phyloP scores from a whole-genome alignment of 371 early-diverging fungal genomes.

The Spraguea lophii region DNA sequence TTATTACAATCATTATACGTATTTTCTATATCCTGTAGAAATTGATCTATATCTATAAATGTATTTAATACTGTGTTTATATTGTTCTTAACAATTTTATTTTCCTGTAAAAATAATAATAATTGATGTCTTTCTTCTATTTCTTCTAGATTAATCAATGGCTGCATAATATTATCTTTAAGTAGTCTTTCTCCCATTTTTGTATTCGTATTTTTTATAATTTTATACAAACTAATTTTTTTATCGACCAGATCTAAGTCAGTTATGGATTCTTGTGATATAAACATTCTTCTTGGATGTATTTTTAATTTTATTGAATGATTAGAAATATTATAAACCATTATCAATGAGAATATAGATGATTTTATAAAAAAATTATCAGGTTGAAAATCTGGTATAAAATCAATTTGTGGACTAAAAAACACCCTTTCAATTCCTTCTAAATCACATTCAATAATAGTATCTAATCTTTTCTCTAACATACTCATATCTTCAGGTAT shows the following conservation, averaged over 20 bases:
- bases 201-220: neutral
- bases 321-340: too few relatives aligned
- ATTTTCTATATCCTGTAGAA: neutral
- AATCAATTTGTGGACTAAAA: too few relatives aligned
- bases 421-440: too few relatives aligned
- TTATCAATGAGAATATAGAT: too few relatives aligned
- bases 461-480: too few relatives aligned
- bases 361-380: too few relatives aligned
- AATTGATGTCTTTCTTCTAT: neutral
- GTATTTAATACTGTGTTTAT: neutral
- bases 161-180: neutral
- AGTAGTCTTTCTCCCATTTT: constrained; percentile 1
- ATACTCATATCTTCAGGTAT: too few relatives aligned
- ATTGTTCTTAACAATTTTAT: neutral
- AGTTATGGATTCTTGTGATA: neutral
- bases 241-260: neutral
- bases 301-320: too few relatives aligned
- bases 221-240: neutral
- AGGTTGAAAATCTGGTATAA: too few relatives aligned
- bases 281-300: too few relatives aligned
- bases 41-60: neutral
- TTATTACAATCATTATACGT: neutral
- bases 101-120: neutral
- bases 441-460: too few relatives aligned
- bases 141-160: neutral